Evolutionary conservation across 2,329 filamentous ascomycete genomes (phyloP), one percentile per base, ranked within the genome.

Genomic region (Hypoxylon sp.): DNA sequence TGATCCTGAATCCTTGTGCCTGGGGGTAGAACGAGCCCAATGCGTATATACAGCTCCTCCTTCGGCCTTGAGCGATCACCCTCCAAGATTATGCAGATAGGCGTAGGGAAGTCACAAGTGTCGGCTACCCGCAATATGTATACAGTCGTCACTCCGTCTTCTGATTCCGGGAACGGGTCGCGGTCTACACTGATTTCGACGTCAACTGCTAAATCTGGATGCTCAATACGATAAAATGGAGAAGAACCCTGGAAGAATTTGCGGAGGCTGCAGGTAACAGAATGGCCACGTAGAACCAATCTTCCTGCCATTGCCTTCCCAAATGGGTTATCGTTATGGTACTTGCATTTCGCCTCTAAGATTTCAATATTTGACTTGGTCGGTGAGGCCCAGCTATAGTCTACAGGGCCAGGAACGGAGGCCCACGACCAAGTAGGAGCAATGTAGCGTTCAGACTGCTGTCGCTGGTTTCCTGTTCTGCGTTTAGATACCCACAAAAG

Each of bases 361-460:
- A 67, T 46, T 7, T 64, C 46, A 17, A 49, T 32, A 32, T 34
- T 21, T 5, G 50, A 13, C 41, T 28, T 52, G 17, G 23, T 34
- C 2, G 56, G 49, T 10, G 30, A 19, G 21, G 25, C 30, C 3
- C 25, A 34, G 23, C 41, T 28, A 14, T 56, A 64, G 19, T 38
- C 13, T 25, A 63, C 53, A 6, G 62, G 57, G 5, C 52, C 45
- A 9, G 38, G 38, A 19, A 52, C 17, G 10, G 62, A 65, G 5
- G 59, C 59, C 66, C 66, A 69, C 23, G 66, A 69, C 62, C 66
- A 69, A 11, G 59, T 60, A 14, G 66, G 66, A 1, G 63, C 59
- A 7, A 49, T 50, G 6, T 49, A 55, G 23, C 17, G 10, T 19
- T n/a, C 19, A 17, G 25, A 23, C 17, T n/a, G 60, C 14, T 36